phyloP scores from a whole-genome alignment of 2,329 filamentous ascomycete species.

The Emericellopsis cladophorae region DNA sequence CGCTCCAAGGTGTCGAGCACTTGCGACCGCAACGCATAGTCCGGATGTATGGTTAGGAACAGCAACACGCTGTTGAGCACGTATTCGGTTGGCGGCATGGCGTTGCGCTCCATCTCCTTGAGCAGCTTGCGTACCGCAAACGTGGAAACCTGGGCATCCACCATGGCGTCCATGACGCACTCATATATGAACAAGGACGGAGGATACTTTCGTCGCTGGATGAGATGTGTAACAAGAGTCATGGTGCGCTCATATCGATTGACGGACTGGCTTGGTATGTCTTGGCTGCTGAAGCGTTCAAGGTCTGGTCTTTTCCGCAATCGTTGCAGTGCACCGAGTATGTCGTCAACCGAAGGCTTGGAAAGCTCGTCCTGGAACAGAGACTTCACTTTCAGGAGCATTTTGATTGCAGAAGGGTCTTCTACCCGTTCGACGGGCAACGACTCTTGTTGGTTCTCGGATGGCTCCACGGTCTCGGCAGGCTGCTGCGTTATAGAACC shows the following conservation, averaged over 20 bases:
- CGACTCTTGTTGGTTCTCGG: too few relatives aligned
- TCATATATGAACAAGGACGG: conserved; percentile 56
- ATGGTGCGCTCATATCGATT: conserved; percentile 13
- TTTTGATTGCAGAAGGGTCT: too few relatives aligned
- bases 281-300: conserved; percentile 1
- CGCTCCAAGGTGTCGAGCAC: conserved; percentile 63
- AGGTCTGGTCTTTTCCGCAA: conserved; percentile 8
- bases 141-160: conserved; percentile 54
- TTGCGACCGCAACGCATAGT: conserved; percentile 62
- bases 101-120: conserved; percentile 53
- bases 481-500: too few relatives aligned
- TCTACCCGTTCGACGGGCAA: too few relatives aligned
- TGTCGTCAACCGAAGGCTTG: too few relatives aligned
- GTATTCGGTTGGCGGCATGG: conserved; percentile 49
- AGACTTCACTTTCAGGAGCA: too few relatives aligned
- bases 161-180: conserved; percentile 61
- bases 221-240: conserved; percentile 41
- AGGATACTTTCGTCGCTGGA: conserved; percentile 38
- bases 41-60: conserved; percentile 70
- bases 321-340: too few relatives aligned
- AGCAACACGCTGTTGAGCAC: conserved; percentile 62
- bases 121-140: conserved; percentile 50
- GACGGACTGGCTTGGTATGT: not conserved
- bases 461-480: too few relatives aligned
- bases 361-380: too few relatives aligned